Evolutionary conservation across 2,329 filamentous ascomycete species (phyloP).

Genomic region (Ilyonectria robusta): DNA sequence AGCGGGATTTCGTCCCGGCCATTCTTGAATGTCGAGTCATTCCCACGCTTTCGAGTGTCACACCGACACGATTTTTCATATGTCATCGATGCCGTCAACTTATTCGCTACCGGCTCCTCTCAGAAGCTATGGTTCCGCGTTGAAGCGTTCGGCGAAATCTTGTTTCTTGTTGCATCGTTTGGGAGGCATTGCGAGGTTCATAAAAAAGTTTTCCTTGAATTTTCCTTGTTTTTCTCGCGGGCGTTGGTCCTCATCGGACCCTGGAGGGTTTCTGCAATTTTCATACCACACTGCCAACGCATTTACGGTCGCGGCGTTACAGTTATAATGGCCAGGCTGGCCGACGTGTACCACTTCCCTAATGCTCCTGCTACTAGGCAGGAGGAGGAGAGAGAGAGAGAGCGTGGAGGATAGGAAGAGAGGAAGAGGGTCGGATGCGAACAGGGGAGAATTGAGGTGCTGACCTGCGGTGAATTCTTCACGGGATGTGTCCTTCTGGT

Average conservation of each 20-base stretch:
- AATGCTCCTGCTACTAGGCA: slow-evolving; percentile 45
- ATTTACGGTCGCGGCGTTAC: slow-evolving; percentile 41
- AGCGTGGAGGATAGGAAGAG: neutral
- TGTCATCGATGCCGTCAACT: slow-evolving; percentile 32
- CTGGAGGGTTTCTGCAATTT: slow-evolving; percentile 38
- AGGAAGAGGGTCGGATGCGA: slow-evolving; percentile 25
- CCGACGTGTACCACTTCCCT: slow-evolving; percentile 44
- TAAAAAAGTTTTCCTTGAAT: slow-evolving; percentile 44
- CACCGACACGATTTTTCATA: slow-evolving; percentile 36
- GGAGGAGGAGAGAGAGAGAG: slow-evolving; percentile 37
- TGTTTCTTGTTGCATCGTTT: slow-evolving; percentile 48
- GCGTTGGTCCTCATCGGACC: slow-evolving; percentile 42
- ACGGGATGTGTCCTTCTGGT: slow-evolving; percentile 26
- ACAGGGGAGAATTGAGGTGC: slow-evolving; percentile 32
- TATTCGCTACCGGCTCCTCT: slow-evolving; percentile 2
- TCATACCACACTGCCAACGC: slow-evolving; percentile 38
- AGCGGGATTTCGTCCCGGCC: slow-evolving; percentile 9
- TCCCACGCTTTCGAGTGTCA: slow-evolving; percentile 14
- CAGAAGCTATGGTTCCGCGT: slow-evolving; percentile 17
- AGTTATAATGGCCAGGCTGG: slow-evolving; percentile 40
- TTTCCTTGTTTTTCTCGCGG: slow-evolving; percentile 37
- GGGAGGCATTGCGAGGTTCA: slow-evolving; percentile 53
- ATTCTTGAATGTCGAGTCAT: neutral
- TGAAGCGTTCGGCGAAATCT: slow-evolving; percentile 34
- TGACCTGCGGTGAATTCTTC: slow-evolving; percentile 26